Base-by-base conservation (phyloP, 495 filamentous ascomycete genomes). In the Neurospora intermedia region DNA sequence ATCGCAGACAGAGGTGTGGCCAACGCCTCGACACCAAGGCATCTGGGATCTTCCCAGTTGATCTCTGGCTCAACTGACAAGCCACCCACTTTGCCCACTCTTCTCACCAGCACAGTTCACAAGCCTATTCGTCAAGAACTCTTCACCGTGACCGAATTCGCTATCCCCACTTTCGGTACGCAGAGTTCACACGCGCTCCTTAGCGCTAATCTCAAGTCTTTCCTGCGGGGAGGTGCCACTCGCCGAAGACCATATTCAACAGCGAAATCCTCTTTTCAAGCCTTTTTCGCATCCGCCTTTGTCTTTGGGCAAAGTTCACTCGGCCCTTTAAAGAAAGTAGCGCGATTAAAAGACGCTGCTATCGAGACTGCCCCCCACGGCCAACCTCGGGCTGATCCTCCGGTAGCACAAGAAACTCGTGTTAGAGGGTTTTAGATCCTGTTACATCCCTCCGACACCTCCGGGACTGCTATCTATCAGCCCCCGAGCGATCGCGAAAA, bases 121-220 rank as follows among this genome's bases (percentile, higher is more conserved):
- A 74, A 74, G 73, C 75, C 71, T 72, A 75, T 75, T 79, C 77
- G 71, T 73, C 76, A 45, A 78, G 75, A 78, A 69, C 69, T 75
- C 70, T 69, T 72, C 72, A 75, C 75, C 72, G 74, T 78, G 45
- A 72, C 48, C 71, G 72, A 73, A 71, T 74, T 76, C 71, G 66
- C 40, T 75, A 78, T 78, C 79, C 71, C 79, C 78, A 77, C 78
- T 77, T 74, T 75, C 72, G 54, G 73, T 74, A 71, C 73, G 74
- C 71, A 76, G 70, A 77, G 73, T 71, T 70, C 75, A 74, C 72
- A 71, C 70, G 31, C 27, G 31, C 18, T 71, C 73, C 27, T 66
- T 66, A 66, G 45, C 35, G 70, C 43, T 39, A 38, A 38, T 62
- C 70, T 69, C 16, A 45, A 72, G 43, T 23, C 70, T 72, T 72